Evolutionary conservation across 139 green algal species (phyloP).

Genomic region (Auxenochlorella pyrenoidosa): DNA sequence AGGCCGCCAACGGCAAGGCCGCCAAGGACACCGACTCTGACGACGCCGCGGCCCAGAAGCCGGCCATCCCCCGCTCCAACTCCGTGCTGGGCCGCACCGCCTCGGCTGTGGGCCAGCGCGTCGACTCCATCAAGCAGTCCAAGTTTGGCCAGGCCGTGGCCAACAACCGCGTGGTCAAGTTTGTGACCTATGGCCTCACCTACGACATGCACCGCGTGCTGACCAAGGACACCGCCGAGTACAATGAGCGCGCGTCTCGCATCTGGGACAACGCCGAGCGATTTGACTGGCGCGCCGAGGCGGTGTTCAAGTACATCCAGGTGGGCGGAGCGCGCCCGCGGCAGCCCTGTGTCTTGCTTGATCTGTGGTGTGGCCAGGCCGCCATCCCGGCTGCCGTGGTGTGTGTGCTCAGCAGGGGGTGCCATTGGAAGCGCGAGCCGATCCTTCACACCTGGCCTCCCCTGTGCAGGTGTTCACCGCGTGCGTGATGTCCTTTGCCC

Average conservation of each 20-base stretch:
- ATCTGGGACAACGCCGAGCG: slow-evolving; percentile 72
- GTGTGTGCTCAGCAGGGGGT: too few relatives aligned
- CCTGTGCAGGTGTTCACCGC: slow-evolving; percentile 82
- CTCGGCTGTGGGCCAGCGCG: not conserved
- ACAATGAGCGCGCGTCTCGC: slow-evolving; percentile 40
- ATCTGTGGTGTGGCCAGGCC: too few relatives aligned
- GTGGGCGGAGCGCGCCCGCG: slow-evolving; percentile 31
- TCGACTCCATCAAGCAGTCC: slow-evolving; percentile 5
- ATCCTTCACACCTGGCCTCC: not conserved
- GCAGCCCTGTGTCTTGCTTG: too few relatives aligned
- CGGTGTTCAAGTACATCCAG: slow-evolving; percentile 79
- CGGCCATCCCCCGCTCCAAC: not conserved
- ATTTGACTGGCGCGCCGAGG: slow-evolving; percentile 79
- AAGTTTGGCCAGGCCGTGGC: not conserved
- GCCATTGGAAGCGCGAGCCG: too few relatives aligned
- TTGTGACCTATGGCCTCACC: slow-evolving; percentile 3
- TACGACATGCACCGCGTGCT: slow-evolving; percentile 43
- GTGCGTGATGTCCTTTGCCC: slow-evolving; percentile 83
- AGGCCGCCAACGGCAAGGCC: not conserved
- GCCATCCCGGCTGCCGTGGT: too few relatives aligned
- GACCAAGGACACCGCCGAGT: slow-evolving; percentile 46
- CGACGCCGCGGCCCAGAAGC: not conserved
- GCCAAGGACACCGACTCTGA: not conserved
- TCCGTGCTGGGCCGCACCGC: slow-evolving; percentile 5
- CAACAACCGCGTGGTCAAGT: not conserved